Conservation (phyloP, 257 asterid species). For the Fraxinus cuspidata region DNA sequence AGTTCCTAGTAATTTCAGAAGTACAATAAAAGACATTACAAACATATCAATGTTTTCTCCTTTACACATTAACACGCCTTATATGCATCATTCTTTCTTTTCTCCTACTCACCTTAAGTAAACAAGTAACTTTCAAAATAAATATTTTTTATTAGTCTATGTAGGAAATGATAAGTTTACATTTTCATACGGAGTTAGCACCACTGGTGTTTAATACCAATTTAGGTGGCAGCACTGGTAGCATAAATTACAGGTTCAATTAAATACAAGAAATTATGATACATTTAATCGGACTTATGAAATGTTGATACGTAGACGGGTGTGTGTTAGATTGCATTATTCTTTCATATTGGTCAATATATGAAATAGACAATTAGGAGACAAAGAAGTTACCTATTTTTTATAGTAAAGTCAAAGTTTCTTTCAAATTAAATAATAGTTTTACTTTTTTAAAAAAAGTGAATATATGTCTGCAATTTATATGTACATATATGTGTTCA, state of each 20-base stretch:
- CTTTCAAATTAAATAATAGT: too few species aligned
- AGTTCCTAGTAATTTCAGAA: neutral
- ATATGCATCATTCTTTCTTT: neutral
- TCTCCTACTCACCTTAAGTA: neutral
- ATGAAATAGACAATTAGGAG: neutral
- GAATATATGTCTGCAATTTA: too few species aligned
- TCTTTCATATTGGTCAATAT: neutral
- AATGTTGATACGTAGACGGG: too few species aligned
- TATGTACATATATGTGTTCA: too few species aligned
- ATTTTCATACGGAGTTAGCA: too few species aligned
- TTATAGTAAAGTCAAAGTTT: neutral
- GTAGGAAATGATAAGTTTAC: neutral
- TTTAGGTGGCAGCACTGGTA: too few species aligned
- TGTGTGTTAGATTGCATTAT: too few species aligned
- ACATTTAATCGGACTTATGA: too few species aligned
- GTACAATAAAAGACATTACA: neutral
- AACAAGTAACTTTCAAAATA: neutral
- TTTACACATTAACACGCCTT: conserved; percentile 7
- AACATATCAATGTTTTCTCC: neutral
- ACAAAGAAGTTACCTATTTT: neutral
- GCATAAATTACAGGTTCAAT: too few species aligned
- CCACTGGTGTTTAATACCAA: too few species aligned
- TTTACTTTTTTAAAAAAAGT: neutral
- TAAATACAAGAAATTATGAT: too few species aligned
- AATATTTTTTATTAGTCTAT: neutral